These are phyloP conservation scores for Aspergillus unguis DNA, from an alignment of 2,329 filamentous ascomycete genomes.

Conservation along the genomic window DNA sequence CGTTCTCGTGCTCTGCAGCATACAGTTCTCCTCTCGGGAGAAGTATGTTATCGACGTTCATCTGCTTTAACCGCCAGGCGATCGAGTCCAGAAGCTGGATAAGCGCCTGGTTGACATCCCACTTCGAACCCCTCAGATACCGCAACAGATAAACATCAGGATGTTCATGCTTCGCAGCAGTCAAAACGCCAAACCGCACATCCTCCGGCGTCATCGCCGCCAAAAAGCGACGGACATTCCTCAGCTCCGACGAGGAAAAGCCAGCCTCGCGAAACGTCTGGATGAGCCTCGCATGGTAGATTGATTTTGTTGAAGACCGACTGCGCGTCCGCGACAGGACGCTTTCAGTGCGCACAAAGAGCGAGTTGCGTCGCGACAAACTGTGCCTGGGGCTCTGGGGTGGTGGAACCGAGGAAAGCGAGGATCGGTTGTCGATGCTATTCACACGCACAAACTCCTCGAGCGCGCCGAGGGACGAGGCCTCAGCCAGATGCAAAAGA, in stretches of 20 bases:
- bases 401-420: constrained; percentile 32
- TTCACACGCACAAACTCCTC: constrained; percentile 44
- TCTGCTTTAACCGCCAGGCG: constrained; percentile 76
- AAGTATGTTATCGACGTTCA: constrained; percentile 82
- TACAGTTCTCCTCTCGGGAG: constrained; percentile 68
- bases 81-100: constrained; percentile 88
- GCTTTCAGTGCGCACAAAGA: constrained; percentile 27
- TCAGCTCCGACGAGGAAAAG: constrained; percentile 51
- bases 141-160: constrained; percentile 77
- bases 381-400: constrained; percentile 16
- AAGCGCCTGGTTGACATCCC: constrained; percentile 85
- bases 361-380: constrained; percentile 34
- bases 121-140: constrained; percentile 78
- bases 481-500: constrained; percentile 53
- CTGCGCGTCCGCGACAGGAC: background rate
- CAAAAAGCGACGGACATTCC: constrained; percentile 74
- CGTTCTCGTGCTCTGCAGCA: constrained; percentile 54
- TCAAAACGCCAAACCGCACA: constrained; percentile 76
- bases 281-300: constrained; percentile 7
- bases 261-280: constrained; percentile 11
- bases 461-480: constrained; percentile 61
- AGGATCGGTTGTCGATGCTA: constrained; percentile 24
- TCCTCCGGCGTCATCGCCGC: constrained; percentile 70
- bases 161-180: constrained; percentile 87
- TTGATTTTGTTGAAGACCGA: background rate